Conservation (phyloP, 768 basidiomycete species). For the Leccinum sublutescens region DNA sequence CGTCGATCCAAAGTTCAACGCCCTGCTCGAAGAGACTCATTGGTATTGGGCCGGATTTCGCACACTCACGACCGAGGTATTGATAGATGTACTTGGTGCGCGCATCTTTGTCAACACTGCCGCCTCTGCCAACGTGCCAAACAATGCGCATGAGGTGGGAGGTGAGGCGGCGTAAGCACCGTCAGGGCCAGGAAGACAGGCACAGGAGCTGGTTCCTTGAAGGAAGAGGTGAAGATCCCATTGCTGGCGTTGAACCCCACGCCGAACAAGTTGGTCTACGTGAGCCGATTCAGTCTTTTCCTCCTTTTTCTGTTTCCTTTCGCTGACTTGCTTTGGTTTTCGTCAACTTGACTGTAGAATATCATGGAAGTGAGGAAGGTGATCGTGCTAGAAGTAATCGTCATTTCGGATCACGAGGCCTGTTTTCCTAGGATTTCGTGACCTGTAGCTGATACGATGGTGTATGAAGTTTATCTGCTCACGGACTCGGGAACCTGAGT, state of each 20-base stretch:
- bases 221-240: constrained; percentile 52
- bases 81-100: constrained; percentile 59
- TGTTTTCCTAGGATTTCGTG: constrained; percentile 26
- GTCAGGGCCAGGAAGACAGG: constrained; percentile 5
- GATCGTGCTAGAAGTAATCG: constrained; percentile 65
- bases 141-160: not conserved
- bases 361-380: constrained; percentile 64
- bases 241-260: constrained; percentile 62
- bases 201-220: constrained; percentile 10
- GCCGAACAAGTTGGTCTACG: constrained; percentile 83
- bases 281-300: constrained; percentile 37
- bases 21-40: too few species aligned
- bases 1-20: too few species aligned
- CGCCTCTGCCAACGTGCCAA: constrained; percentile 8
- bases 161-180: constrained; percentile 7
- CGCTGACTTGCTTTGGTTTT: constrained; percentile 5
- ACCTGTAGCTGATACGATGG: constrained; percentile 6
- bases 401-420: constrained; percentile 68
- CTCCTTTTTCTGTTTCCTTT: not conserved
- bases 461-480: not conserved
- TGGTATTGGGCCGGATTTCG: too few species aligned
- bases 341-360: constrained; percentile 39
- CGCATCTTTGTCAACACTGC: constrained; percentile 54
- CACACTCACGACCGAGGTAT: constrained; percentile 33
- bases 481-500: not conserved